Evolutionary conservation across 352 stramenopile species (phyloP), one percentile per base, ranked within the genome.

Genomic region (Globisporangium acanthophoron): DNA sequence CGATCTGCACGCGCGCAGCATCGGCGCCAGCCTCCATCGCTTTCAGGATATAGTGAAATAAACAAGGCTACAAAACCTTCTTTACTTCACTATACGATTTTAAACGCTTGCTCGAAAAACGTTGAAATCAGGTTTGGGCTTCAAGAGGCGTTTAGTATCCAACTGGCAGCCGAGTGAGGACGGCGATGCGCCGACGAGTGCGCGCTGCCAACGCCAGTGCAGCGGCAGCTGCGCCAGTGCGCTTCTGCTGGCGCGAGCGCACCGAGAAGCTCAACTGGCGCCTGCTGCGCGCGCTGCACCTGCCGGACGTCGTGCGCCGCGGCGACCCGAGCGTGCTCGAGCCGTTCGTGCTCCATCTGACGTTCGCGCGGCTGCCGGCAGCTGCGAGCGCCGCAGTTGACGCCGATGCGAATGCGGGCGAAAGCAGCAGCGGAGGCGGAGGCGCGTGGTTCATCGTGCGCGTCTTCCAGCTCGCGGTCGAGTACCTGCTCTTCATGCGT

Each of bases 181-280:
- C 7, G 7, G 12, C 43, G 43, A 49, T 49, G 44, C 44, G 44
- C n/a, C 44, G 44, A 24, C 44, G 44, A 16, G 18, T 7, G n/a
- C 44, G 44, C 44, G 44, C 44, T 3, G n/a, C 20, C 24, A 24
- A 18, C 54, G 18, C 9, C 6, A 31, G 12, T 44, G 46, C 51
- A 48, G 29, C 39, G 40, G 18, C 37, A n/a, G 37, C 37, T 18
- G 37, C 37, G 1, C 53, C 64, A 49, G 52, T 61, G 61, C 70
- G 78, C 49, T 92, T 92, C 65, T 87, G 72, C 66, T 92, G 82
- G 82, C 72, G 82, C 13, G 79, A 92, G 71, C 82, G 77, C 61
- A 79, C 69, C 43, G 79, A 90, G 68, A 74, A 74, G 48, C 48
- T 92, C 37, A 90, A 92, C 61, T 92, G 82, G 82, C 75, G 79